Conservation (phyloP, 140 eudicot genomes). For the Bidens hawaiensis region DNA sequence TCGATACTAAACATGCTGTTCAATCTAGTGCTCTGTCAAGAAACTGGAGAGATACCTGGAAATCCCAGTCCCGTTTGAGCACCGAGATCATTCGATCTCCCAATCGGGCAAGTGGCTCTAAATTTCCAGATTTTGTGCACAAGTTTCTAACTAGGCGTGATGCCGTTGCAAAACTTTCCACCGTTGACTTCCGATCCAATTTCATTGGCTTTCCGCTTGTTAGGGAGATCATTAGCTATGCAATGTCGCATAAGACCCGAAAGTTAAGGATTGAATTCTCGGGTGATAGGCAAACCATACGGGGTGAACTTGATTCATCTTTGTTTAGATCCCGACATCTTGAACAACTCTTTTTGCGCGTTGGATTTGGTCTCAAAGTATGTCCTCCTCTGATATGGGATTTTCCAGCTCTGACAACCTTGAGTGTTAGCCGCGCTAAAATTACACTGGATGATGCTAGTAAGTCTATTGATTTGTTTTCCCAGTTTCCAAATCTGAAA, state of each 20-base stretch:
- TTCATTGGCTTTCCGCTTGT: not conserved
- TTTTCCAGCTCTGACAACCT: not conserved
- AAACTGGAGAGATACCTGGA: constrained; percentile 24
- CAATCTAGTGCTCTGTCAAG: constrained; percentile 17
- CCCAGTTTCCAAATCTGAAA: constrained; percentile 9
- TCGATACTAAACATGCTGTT: constrained; percentile 1
- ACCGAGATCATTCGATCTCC: not conserved
- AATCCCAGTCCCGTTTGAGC: constrained; percentile 15
- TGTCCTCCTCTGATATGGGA: not conserved
- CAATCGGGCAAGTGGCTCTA: not conserved
- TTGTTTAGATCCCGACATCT: not conserved
- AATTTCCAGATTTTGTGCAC: not conserved
- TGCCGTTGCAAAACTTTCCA: no score
- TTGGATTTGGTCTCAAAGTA: not conserved
- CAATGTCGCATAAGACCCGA: not conserved
- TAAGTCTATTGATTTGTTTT: constrained; percentile 22
- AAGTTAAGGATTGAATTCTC: not conserved
- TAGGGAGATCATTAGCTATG: not conserved
- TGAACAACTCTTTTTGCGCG: not conserved
- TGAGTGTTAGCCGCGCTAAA: not conserved
- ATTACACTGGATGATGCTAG: not conserved
- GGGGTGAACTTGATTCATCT: not conserved
- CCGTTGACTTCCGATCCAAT: no score
- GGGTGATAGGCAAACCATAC: not conserved
- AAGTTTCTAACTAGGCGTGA: not conserved